Evolutionary conservation across 495 filamentous ascomycete genomes (phyloP).

Genomic region (Aspergillus diversus): DNA sequence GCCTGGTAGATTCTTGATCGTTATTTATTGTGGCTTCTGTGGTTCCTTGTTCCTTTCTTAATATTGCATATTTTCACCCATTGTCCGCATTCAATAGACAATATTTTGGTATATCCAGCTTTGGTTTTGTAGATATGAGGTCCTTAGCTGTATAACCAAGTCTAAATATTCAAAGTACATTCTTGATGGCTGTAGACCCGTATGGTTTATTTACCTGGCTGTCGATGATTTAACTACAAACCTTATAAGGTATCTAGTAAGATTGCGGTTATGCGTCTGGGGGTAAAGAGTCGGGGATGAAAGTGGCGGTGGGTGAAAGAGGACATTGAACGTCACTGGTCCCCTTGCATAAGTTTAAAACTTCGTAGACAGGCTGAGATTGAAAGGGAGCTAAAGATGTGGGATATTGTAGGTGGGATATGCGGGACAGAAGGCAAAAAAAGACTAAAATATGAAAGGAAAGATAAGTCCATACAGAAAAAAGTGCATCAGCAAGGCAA

Average conservation of each 20-base stretch:
- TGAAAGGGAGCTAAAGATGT: not conserved
- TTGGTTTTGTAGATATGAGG: not conserved
- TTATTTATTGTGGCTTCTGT: slow-evolving; percentile 6
- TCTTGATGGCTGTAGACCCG: too few species aligned
- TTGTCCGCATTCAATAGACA: slow-evolving; percentile 24
- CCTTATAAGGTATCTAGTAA: too few species aligned
- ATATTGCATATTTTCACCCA: slow-evolving; percentile 13
- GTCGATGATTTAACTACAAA: too few species aligned
- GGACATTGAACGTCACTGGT: too few species aligned
- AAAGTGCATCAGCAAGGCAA: slow-evolving; percentile 14
- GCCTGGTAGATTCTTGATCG: not conserved
- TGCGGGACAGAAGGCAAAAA: not conserved
- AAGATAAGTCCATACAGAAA: slow-evolving; percentile 6
- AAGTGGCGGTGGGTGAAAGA: too few species aligned
- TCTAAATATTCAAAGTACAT: too few species aligned
- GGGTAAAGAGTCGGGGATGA: too few species aligned
- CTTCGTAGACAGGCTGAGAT: not conserved
- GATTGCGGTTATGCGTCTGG: too few species aligned
- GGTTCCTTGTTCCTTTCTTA: not conserved
- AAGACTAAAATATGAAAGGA: not conserved
- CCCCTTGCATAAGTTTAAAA: too few species aligned
- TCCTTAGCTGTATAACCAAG: not conserved
- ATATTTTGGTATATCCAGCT: slow-evolving; percentile 19
- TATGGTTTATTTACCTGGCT: too few species aligned
- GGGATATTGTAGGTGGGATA: not conserved